Percentiles rank a stretch among this genome's conserved stretches.
These are phyloP conservation scores for Saccharomycopsis amapae DNA, from an alignment of 805 yeast species.

Conservation along the genomic window DNA sequence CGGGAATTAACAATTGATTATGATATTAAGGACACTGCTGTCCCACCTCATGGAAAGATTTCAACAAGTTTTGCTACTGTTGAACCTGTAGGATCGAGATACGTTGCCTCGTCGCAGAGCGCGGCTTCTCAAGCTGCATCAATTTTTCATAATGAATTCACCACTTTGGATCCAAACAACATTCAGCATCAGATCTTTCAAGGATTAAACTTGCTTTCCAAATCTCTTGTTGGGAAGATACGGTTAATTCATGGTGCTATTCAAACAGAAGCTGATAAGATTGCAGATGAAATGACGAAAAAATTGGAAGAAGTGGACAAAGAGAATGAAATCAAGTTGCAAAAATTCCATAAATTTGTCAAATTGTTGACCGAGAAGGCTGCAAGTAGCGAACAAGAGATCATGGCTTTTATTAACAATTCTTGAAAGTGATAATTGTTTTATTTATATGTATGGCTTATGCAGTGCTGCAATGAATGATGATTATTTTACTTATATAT, in stretches of 20 bases:
- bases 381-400: not conserved
- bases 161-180: not conserved
- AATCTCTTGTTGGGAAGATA: not conserved
- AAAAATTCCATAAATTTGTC: slow-evolving; percentile 1
- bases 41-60: no score
- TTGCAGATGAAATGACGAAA: not conserved
- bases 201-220: not conserved
- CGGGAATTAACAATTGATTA: not conserved
- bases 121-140: not conserved
- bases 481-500: no score
- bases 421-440: no score
- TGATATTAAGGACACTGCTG: not conserved
- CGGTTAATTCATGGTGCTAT: slow-evolving; percentile 1
- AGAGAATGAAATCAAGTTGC: slow-evolving; percentile 6
- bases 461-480: not conserved
- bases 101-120: not conserved
- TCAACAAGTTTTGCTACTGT: no score
- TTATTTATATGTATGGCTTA: no score
- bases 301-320: not conserved
- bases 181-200: slow-evolving; percentile 6
- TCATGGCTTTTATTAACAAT: not conserved
- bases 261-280: slow-evolving; percentile 3
- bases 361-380: not conserved
- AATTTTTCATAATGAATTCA: not conserved
- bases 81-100: not conserved